phyloP scores from a whole-genome alignment of 1,139 yeast genomes.

The Yamadazyma buinensis region DNA sequence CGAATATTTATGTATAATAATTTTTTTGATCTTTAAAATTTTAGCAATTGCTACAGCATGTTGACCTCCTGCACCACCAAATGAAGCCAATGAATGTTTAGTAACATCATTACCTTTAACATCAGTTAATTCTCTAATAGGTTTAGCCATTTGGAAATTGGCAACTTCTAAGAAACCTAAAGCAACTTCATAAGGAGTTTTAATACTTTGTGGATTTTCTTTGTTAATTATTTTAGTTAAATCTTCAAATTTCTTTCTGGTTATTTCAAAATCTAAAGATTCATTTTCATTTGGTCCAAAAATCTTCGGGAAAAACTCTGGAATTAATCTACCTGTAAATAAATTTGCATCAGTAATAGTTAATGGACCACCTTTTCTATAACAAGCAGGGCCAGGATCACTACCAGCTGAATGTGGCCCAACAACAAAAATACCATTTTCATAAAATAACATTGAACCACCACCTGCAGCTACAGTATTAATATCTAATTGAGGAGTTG shows the following conservation, averaged over 20 bases:
- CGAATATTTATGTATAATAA: slow-evolving; percentile 19
- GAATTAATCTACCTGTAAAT: slow-evolving; percentile 46
- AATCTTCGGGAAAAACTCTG: slow-evolving; percentile 49
- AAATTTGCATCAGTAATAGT: slow-evolving; percentile 56
- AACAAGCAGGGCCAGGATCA: slow-evolving; percentile 60
- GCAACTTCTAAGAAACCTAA: slow-evolving; percentile 21
- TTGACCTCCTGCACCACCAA: slow-evolving; percentile 24
- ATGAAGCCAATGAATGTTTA: slow-evolving; percentile 18
- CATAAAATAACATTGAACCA: slow-evolving; percentile 48
- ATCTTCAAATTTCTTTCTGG: slow-evolving; percentile 33
- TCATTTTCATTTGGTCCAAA: slow-evolving; percentile 51
- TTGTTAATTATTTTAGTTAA: slow-evolving; percentile 38
- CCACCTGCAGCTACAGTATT: slow-evolving; percentile 63
- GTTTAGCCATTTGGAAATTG: slow-evolving; percentile 20
- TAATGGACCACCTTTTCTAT: slow-evolving; percentile 54
- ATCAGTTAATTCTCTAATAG: slow-evolving; percentile 21
- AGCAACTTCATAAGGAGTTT: slow-evolving; percentile 22
- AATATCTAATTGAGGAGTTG: slow-evolving; percentile 55
- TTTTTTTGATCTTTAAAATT: slow-evolving; percentile 17
- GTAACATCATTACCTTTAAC: slow-evolving; percentile 19
- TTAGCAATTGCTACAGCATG: slow-evolving; percentile 19
- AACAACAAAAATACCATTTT: slow-evolving; percentile 48
- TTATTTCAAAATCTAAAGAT: slow-evolving; percentile 41
- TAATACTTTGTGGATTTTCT: slow-evolving; percentile 26
- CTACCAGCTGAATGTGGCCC: slow-evolving; percentile 58